A percentile compares a stretch with the other conserved stretches of the same genome.
Conservation (phyloP, 2,329 filamentous ascomycete species). For the Pseudogymnoascus sp. region DNA sequence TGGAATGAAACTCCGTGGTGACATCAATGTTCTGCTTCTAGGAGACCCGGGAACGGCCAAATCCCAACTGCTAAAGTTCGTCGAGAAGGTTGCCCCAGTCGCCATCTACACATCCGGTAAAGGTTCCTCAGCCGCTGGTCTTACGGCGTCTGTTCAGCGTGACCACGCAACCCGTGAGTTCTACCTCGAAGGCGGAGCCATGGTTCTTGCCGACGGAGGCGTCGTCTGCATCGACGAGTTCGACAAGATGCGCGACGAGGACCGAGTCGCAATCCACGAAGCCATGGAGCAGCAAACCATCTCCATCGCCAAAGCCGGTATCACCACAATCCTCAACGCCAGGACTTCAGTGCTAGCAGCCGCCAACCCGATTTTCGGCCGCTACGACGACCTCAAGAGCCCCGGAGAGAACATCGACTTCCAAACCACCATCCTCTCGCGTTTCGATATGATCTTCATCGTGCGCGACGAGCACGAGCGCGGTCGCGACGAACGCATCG, state of each 20-base stretch:
- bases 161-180: constrained; percentile 90
- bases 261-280: constrained; percentile 96
- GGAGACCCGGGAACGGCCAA: constrained; percentile 98
- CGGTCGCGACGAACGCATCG: constrained; percentile 83
- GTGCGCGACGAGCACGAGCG: constrained; percentile 91
- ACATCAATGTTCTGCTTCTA: constrained; percentile 94
- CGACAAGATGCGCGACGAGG: constrained; percentile 98
- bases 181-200: constrained; percentile 94
- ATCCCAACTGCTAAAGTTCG: constrained; percentile 93
- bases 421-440: constrained; percentile 93
- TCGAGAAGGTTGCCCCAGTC: constrained; percentile 91
- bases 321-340: constrained; percentile 95
- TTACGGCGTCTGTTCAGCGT: constrained; percentile 92
- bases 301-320: constrained; percentile 96
- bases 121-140: constrained; percentile 91
- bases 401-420: constrained; percentile 99
- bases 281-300: constrained; percentile 99
- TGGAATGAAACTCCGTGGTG: constrained; percentile 93
- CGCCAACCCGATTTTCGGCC: constrained; percentile 93
- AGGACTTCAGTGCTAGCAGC: constrained; percentile 91
- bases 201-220: constrained; percentile 94
- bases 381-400: constrained; percentile 96
- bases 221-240: constrained; percentile 99
- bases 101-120: constrained; percentile 99
- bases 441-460: constrained; percentile 99